Percentiles rank a stretch among this genome's conserved stretches.
Conservation (phyloP, 352 stramenopile species). For the Globisporangium cystogenes region DNA sequence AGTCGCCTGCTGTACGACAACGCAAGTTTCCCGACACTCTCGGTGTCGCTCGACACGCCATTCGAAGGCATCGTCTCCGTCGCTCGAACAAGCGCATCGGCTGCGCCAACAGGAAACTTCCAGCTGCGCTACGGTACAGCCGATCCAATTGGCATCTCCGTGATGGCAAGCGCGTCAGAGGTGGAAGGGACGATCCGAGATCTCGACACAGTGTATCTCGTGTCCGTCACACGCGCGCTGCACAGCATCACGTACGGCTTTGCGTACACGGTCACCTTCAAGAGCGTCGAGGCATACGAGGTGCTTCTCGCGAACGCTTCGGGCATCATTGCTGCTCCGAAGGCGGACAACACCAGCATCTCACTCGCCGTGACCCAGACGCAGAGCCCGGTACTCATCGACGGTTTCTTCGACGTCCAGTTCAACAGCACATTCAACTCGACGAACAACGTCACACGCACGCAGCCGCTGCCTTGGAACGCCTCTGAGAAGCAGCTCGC, state of each 20-base stretch:
- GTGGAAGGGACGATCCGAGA: constrained; percentile 29
- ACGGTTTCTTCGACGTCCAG: constrained; percentile 38
- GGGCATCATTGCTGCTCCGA: constrained; percentile 11
- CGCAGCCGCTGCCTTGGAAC: constrained; percentile 49
- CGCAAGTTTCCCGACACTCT: constrained; percentile 31
- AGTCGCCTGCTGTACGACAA: constrained; percentile 24
- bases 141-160: constrained; percentile 12
- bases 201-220: constrained; percentile 30
- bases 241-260: constrained; percentile 29
- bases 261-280: constrained; percentile 48
- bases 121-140: constrained; percentile 38
- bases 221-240: constrained; percentile 15
- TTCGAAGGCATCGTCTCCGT: constrained; percentile 40
- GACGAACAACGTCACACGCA: constrained; percentile 16
- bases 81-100: constrained; percentile 10
- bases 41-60: constrained; percentile 15
- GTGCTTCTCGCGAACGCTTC: constrained; percentile 19
- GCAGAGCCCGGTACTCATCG: constrained; percentile 34
- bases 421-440: constrained; percentile 44
- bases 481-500: constrained; percentile 22
- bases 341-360: constrained; percentile 6
- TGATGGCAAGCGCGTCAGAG: constrained; percentile 14
- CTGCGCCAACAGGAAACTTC: constrained; percentile 28
- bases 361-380: constrained; percentile 16
- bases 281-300: constrained; percentile 38